Conservation (phyloP, 176 grass and related monocot species). For the Puya raimondii region DNA sequence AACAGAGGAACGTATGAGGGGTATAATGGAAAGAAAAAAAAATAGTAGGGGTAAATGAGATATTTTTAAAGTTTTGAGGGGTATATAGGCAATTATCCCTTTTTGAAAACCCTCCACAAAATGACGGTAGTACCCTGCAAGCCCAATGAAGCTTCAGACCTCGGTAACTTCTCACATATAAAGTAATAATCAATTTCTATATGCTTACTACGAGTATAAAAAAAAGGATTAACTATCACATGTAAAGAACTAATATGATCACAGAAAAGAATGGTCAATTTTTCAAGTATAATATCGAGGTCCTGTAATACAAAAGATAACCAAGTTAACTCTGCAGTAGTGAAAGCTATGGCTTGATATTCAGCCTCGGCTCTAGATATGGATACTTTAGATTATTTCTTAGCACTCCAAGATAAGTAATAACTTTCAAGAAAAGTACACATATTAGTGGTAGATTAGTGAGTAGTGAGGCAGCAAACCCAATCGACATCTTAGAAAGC, state of each 20-base stretch:
- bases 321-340: not conserved
- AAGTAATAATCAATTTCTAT: too few species aligned
- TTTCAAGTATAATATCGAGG: not conserved
- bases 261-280: not conserved
- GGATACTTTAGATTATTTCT: not conserved
- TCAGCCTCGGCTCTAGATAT: not conserved
- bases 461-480: not conserved
- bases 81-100: too few species aligned
- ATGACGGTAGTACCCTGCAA: too few species aligned
- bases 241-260: not conserved
- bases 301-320: not conserved
- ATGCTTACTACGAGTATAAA: too few species aligned
- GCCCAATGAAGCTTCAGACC: too few species aligned
- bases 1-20: too few species aligned
- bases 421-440: not conserved
- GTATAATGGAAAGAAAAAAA: too few species aligned
- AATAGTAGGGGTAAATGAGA: too few species aligned
- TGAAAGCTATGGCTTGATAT: not conserved
- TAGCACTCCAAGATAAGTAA: not conserved
- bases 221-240: not conserved
- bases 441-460: not conserved
- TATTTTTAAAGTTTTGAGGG: too few species aligned
- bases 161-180: too few species aligned
- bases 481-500: not conserved
- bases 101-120: too few species aligned